phyloP scores from a whole-genome alignment of 1,284 basidiomycete species.

The Malassezia furfur region DNA sequence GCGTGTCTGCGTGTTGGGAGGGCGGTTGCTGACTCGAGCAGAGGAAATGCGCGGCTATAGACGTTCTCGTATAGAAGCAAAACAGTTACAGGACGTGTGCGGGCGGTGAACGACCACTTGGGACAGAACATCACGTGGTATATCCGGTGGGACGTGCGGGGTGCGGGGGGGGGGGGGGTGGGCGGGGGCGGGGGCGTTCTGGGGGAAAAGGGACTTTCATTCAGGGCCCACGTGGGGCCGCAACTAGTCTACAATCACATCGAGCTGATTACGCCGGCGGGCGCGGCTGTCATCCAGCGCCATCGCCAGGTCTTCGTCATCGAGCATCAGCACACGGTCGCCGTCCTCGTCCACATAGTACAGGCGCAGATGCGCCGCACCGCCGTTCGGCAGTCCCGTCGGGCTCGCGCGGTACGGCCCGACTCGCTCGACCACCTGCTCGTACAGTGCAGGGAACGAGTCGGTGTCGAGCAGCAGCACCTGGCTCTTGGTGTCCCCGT shows the following conservation, averaged over 20 bases:
- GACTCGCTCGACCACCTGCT: neutral
- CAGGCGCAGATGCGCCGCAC: neutral
- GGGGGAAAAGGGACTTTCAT: too few relatives aligned
- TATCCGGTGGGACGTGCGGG: too few relatives aligned
- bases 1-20: neutral
- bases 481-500: neutral
- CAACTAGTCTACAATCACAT: slow-evolving; percentile 20
- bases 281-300: slow-evolving; percentile 29
- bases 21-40: neutral
- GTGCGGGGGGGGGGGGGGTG: too few relatives aligned
- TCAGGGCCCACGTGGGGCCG: too few relatives aligned
- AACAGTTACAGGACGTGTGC: too few relatives aligned
- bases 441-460: neutral
- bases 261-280: slow-evolving; percentile 20
- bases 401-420: neutral
- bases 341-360: slow-evolving; percentile 44
- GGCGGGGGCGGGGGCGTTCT: too few relatives aligned
- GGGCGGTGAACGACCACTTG: too few relatives aligned
- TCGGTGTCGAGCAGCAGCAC: neutral
- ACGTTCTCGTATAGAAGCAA: neutral
- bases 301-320: slow-evolving; percentile 45
- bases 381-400: neutral
- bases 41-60: slow-evolving; percentile 7
- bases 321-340: slow-evolving; percentile 37
- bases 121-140: too few relatives aligned